phyloP scores from a whole-genome alignment of 1,139 yeast genomes.

The Taphrina confusa region DNA sequence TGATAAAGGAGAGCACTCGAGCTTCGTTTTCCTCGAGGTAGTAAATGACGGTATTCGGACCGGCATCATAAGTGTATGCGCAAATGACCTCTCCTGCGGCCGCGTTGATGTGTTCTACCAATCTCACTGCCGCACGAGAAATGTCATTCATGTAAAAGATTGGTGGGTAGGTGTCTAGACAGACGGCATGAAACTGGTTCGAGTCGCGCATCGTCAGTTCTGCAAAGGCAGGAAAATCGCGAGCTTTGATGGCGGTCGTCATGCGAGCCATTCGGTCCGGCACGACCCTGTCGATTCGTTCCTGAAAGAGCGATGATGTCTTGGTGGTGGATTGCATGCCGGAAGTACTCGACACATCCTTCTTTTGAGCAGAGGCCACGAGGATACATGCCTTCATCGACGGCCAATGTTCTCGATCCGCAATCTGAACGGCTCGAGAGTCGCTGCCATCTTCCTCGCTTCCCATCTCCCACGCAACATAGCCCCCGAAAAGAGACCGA shows the following conservation, averaged over 20 bases:
- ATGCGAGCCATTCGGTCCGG: constrained; percentile 80
- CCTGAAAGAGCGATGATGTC: constrained; percentile 80
- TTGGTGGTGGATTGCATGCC: constrained; percentile 96
- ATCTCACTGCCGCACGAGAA: constrained; percentile 81
- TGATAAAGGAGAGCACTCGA: constrained; percentile 53
- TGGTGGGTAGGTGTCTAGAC: constrained; percentile 93
- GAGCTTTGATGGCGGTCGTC: constrained; percentile 69
- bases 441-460: constrained; percentile 68
- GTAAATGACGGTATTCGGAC: constrained; percentile 96
- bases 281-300: constrained; percentile 76
- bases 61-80: constrained; percentile 98
- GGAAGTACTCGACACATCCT: constrained; percentile 89
- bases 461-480: constrained; percentile 99
- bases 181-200: constrained; percentile 94
- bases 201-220: constrained; percentile 93
- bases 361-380: constrained; percentile 89
- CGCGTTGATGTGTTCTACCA: constrained; percentile 76
- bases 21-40: constrained; percentile 73
- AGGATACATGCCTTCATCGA: constrained; percentile 85
- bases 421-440: constrained; percentile 89
- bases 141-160: constrained; percentile 93
- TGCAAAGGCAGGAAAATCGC: constrained; percentile 78
- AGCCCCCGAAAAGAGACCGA: constrained; percentile 94
- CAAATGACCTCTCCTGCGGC: constrained; percentile 65
- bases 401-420: constrained; percentile 86